Evolutionary conservation across 352 stramenopile genomes (phyloP).

Genomic region (Elongisporangium senticosum): DNA sequence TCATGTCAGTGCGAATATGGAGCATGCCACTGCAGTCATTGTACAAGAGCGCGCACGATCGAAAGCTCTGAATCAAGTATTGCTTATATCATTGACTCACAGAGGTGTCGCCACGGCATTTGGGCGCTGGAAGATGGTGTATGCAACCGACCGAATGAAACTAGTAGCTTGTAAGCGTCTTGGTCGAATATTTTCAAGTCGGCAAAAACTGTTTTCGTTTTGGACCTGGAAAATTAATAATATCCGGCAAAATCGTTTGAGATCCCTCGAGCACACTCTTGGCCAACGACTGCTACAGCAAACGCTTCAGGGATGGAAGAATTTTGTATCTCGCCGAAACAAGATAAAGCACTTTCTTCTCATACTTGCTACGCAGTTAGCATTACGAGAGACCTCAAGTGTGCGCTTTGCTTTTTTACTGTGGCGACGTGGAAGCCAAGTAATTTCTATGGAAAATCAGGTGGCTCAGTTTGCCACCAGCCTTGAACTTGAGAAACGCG

Average conservation of each 20-base stretch:
- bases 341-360: background rate
- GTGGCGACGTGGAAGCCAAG: background rate
- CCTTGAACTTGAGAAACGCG: constrained; percentile 12
- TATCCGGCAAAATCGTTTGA: background rate
- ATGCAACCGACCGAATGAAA: constrained; percentile 1
- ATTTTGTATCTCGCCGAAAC: background rate
- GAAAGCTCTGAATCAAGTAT: background rate
- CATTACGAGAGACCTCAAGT: background rate
- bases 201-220: constrained; percentile 14
- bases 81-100: background rate
- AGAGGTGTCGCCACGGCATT: constrained; percentile 15
- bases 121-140: constrained; percentile 16
- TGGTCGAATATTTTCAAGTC: constrained; percentile 11
- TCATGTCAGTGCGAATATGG: background rate
- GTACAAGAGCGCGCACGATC: background rate
- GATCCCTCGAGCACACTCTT: background rate
- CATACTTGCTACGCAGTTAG: background rate
- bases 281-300: background rate
- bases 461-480: constrained; percentile 3
- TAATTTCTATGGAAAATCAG: constrained; percentile 16
- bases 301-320: background rate
- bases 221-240: constrained; percentile 21
- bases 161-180: constrained; percentile 9
- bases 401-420: background rate
- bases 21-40: background rate